Evolutionary conservation across 139 green algal genomes (phyloP).

Genomic region (Microglena sp.): DNA sequence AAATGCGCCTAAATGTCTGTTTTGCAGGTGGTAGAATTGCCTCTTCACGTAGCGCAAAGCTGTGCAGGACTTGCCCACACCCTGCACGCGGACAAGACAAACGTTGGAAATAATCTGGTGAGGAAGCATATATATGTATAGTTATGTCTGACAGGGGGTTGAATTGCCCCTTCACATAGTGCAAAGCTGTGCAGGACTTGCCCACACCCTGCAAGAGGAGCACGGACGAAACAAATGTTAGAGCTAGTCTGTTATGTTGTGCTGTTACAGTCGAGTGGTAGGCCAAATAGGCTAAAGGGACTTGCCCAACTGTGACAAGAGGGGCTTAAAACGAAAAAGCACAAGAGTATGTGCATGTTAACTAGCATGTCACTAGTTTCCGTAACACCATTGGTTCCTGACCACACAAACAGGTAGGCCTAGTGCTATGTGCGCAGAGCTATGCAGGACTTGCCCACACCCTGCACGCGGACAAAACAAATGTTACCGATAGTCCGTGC

Average conservation of each 20-base stretch:
- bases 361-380: too few species aligned
- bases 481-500: not conserved
- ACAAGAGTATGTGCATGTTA: too few species aligned
- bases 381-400: too few species aligned
- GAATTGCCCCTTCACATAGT: slow-evolving; percentile 86
- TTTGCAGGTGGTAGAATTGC: slow-evolving; percentile 57
- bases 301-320: too few species aligned
- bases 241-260: not conserved
- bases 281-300: too few species aligned
- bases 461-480: slow-evolving; percentile 6
- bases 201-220: slow-evolving; percentile 61
- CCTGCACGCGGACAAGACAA: slow-evolving; percentile 7
- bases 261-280: too few species aligned
- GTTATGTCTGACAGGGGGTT: slow-evolving; percentile 35
- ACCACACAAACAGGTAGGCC: not conserved
- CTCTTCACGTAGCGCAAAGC: slow-evolving; percentile 87
- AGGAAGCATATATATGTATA: not conserved
- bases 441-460: slow-evolving; percentile 85
- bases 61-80: slow-evolving; percentile 84
- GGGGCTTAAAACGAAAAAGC: too few species aligned
- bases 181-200: slow-evolving; percentile 87
- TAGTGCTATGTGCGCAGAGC: slow-evolving; percentile 64
- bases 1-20: slow-evolving; percentile 10
- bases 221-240: too few species aligned
- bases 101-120: not conserved